Base-by-base conservation (phyloP, 2,329 filamentous ascomycete genomes). In the Atkinsonella hypoxylon region DNA sequence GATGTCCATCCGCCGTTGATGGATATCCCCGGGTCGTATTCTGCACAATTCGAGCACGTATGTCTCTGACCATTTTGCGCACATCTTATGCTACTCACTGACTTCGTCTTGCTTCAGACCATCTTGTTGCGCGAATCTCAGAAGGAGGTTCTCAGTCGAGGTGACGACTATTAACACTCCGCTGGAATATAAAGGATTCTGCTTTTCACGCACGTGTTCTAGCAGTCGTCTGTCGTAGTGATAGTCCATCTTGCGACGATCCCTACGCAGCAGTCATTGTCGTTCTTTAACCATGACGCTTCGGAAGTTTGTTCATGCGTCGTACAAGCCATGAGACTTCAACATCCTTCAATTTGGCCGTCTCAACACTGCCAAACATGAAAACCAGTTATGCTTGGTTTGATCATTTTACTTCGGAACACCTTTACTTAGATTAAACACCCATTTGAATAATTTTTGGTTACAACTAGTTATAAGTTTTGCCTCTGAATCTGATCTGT, bases 11-110 rank as follows among this genome's bases (percentile, higher is more conserved):
- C 65, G 13, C 81, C 80, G 1, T 65, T 84, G 26, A 65, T 72
- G 34, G 81, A 84, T 55, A 61, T 77, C 41, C 69, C 73, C 54
- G 80, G 79, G 2, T 82, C 79, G 1, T 83, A 82, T 59, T 74
- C 76, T 5, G 81, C 81, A 10, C 81, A 84, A 57, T 83, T 78
- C 59, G 81, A 84, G 65, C 81, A 75, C 61, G 69, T 72, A 58
- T 49, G 55, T 57, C 26, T 26, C 26, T 36, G 34, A 4, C 34
- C 15, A 12, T 36, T 15, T 12, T 36, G 15, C 11, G 2, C 34
- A 15, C 11, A 12, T 1, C 9, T 26, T 20, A 1, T 36, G 34
- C 15, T 34, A 34, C 32, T 34, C 3, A 34, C 34, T 36, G 34
- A 36, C 11, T 15, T 36, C 13, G 11, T 36, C 11, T 36, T 11